Conservation (phyloP, 2,329 filamentous ascomycete genomes). For the Hymenoscyphus albidus region DNA sequence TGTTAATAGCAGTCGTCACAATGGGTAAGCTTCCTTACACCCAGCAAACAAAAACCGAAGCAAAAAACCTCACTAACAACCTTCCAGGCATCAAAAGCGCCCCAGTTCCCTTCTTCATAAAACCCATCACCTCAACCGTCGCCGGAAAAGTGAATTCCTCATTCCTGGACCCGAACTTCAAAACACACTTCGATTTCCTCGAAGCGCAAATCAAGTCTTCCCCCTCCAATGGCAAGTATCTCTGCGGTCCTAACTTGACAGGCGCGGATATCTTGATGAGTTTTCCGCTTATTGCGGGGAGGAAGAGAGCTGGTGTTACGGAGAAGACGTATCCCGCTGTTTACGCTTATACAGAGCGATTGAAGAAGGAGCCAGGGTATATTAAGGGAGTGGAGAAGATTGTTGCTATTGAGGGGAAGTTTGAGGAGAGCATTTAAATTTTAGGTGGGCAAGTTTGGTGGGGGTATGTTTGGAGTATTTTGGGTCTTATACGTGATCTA, state of each 20-base stretch:
- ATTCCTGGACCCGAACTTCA: constrained; percentile 46
- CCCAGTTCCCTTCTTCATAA: constrained; percentile 65
- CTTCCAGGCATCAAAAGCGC: constrained; percentile 47
- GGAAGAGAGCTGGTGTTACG: constrained; percentile 35
- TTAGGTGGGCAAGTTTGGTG: too few relatives aligned
- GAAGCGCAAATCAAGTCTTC: constrained; percentile 45
- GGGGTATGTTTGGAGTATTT: neutral
- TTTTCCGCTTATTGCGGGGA: constrained; percentile 46
- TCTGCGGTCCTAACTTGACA: constrained; percentile 46
- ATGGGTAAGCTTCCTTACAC: constrained; percentile 34
- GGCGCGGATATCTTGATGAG: constrained; percentile 51
- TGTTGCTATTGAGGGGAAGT: constrained; percentile 39
- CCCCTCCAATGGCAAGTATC: constrained; percentile 45
- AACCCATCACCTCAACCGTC: constrained; percentile 56
- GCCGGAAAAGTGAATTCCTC: constrained; percentile 42
- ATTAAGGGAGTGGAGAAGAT: constrained; percentile 47
- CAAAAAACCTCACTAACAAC: neutral
- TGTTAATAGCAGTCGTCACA: constrained; percentile 63
- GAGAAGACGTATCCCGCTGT: constrained; percentile 45
- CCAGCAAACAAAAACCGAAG: too few relatives aligned
- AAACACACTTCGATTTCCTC: constrained; percentile 47
- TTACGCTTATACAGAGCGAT: constrained; percentile 42
- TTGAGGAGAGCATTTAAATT: constrained; percentile 22
- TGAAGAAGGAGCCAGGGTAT: constrained; percentile 43
- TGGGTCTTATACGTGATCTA: neutral